Conservation (phyloP, 371 early-diverging fungal species). For the Capniomyces stellatus region DNA sequence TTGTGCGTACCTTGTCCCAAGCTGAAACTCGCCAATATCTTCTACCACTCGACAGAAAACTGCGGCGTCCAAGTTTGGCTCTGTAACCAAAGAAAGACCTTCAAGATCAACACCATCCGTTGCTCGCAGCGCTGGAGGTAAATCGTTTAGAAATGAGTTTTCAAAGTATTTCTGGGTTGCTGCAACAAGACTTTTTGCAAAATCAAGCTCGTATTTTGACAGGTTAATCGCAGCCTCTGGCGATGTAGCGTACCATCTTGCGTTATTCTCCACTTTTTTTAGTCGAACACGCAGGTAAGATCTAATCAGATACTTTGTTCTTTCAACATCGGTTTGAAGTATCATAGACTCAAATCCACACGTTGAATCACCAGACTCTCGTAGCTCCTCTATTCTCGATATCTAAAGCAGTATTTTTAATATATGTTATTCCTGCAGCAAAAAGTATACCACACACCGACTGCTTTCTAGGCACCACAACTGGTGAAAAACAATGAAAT, state of each 20-base stretch:
- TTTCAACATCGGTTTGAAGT: conserved; percentile 63
- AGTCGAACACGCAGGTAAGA: conserved; percentile 54
- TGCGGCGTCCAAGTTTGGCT: conserved; percentile 46
- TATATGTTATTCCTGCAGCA: not conserved
- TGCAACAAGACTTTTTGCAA: conserved; percentile 21
- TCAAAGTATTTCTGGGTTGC: not conserved
- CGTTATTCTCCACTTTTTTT: conserved; percentile 22
- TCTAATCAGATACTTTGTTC: conserved; percentile 54
- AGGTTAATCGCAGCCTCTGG: conserved; percentile 17
- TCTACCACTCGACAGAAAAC: conserved; percentile 46
- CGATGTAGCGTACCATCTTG: conserved; percentile 24
- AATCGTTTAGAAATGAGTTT: conserved; percentile 19
- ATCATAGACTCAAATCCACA: conserved; percentile 34
- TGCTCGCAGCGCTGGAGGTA: conserved; percentile 17
- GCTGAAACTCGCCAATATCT: conserved; percentile 37
- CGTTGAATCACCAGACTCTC: conserved; percentile 7
- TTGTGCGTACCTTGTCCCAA: conserved; percentile 25
- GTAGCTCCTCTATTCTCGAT: conserved; percentile 1
- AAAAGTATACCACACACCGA: too few species aligned
- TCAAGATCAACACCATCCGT: conserved; percentile 11
- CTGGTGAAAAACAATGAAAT: too few species aligned
- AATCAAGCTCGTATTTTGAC: conserved; percentile 28
- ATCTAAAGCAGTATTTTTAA: not conserved
- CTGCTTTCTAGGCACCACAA: too few species aligned
- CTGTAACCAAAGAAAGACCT: conserved; percentile 30